Base-by-base conservation (phyloP, 2,329 filamentous ascomycete species). In the Cytospora chrysosperma region DNA sequence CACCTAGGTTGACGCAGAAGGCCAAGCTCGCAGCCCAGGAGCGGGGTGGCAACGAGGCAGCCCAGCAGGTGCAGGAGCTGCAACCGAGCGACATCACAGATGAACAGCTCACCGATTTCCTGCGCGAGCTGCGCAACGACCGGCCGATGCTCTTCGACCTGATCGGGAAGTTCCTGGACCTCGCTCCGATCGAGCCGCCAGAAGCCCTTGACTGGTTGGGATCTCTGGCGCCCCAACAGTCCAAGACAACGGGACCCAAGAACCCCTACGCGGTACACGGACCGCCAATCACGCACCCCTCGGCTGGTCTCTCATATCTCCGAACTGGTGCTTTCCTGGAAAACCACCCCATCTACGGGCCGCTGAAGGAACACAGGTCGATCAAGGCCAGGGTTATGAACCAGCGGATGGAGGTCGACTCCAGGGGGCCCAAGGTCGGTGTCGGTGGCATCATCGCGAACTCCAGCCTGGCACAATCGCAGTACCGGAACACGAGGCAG, bases 341-440 rank as follows among this genome's bases (percentile, higher is more conserved):
- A 64, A 88, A 88, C 72, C 85, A 88, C 71, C 82, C 85, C 2
- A 68, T 86, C 26, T 87, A 87, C 69, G 85, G 85, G 2, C 85
- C 86, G 12, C 85, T 87, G 71, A 76, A 72, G 59, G 67, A 77
- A 28, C 81, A 80, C 65, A 69, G 79, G 6, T 80, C 84, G 6
- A 76, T 82, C n/a, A 70, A 80, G 69, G 78, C 80, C 19, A 79
- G 85, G 66, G 75, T 88, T 21, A 15, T 59, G 10, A 24, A 27
- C 21, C 24, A 37, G 32, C 28, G 55, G 26, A 26, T 6, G 27
- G 34, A 56, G 12, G 13, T 27, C 13, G 19, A 26, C 5, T 51
- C 50, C 2, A 61, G 27, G 40, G n/a, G 21, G 8, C 77, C 81
- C 24, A 81, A 78, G 69, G 73, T 87, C 47, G 84, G 84, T 70